Evolutionary conservation across 2,329 filamentous ascomycete species (phyloP), one percentile per base, ranked within the genome.

Genomic region (Aspergillus neotritici): DNA sequence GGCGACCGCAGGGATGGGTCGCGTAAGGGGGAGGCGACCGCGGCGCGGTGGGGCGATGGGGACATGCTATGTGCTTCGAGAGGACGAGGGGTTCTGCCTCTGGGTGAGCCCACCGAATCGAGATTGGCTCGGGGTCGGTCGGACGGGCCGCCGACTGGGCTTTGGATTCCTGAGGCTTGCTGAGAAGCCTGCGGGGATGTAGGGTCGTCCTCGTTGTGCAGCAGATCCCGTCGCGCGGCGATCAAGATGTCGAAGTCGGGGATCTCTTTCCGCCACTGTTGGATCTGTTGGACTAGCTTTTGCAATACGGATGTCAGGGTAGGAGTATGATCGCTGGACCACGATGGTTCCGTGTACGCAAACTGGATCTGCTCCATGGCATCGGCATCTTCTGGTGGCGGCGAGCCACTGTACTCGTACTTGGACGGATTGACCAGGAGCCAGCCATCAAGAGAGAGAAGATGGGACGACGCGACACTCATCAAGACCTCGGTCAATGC

Each of bases 401-500:
- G 10, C 11, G 43, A 9, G 28, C 12, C 12, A 35, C 33, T 35
- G 44, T 79, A 86, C 5, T 71, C 68, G 57, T 82, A 86, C 46
- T 72, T 75, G n/a, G 70, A 73, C 4, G 86, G 85, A 41, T 84
- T 80, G 12, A 87, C 82, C 5, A 91, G 72, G 25, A 97, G 71
- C 91, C 93, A 98, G n/a, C 86, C 86, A 58, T 96, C 88, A 10
- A 96, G 75, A 14, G 83, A 81, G 59, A 95, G 84, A 50, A 87
- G 86, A 5, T 88, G 86, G 55, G 93, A 97, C 1, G 86, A 82
- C 9, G 86, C 86, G 32, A 98, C 73, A 52, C 87, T 85, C 21
- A 94, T 78, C 34, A 97, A 74, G 1, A 86, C 79, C 56, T 94
- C 87, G 0, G 91, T 97, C 2, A 96, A 74, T 0, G 85, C 86